These are phyloP conservation scores for Pseudogymnoascus sp. DNA, from an alignment of 2,329 filamentous ascomycete species.

Conservation along the genomic window DNA sequence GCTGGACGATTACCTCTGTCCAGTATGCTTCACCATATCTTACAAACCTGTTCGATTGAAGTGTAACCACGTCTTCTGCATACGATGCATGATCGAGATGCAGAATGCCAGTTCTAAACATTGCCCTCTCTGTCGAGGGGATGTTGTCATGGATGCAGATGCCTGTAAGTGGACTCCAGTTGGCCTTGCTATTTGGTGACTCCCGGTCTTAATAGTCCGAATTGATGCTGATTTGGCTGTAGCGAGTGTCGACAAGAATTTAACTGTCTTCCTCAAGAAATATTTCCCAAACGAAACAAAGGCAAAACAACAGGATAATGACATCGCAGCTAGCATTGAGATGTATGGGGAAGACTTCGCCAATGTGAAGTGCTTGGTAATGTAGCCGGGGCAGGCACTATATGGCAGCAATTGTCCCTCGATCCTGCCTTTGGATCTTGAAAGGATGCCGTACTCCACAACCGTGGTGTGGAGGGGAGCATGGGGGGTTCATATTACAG, in stretches of 20 bases:
- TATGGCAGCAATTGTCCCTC: background rate
- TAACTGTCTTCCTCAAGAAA: slow-evolving; percentile 62
- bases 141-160: slow-evolving; percentile 64
- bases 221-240: background rate
- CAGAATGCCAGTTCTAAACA: slow-evolving; percentile 60
- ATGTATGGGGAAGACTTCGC: slow-evolving; percentile 61
- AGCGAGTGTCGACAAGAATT: slow-evolving; percentile 63
- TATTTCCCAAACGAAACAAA: slow-evolving; percentile 69
- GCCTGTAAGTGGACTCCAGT: slow-evolving; percentile 39
- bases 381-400: slow-evolving; percentile 35
- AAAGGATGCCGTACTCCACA: background rate
- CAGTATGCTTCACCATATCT: slow-evolving; percentile 71
- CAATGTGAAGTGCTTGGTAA: slow-evolving; percentile 49
- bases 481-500: background rate
- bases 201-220: background rate
- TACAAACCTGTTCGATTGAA: slow-evolving; percentile 72
- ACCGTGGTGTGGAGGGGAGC: background rate
- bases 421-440: background rate
- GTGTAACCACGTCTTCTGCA: slow-evolving; percentile 75
- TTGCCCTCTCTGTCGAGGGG: slow-evolving; percentile 70
- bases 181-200: background rate
- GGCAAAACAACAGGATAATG: slow-evolving; percentile 63
- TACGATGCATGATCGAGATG: slow-evolving; percentile 73
- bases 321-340: slow-evolving; percentile 66
- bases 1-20: slow-evolving; percentile 76